Percentiles rank a stretch among this genome's conserved stretches.
These are phyloP conservation scores for Rhipidocladum racemiflorum DNA, from an alignment of 176 grass and related monocot genomes.

Conservation along the genomic window DNA sequence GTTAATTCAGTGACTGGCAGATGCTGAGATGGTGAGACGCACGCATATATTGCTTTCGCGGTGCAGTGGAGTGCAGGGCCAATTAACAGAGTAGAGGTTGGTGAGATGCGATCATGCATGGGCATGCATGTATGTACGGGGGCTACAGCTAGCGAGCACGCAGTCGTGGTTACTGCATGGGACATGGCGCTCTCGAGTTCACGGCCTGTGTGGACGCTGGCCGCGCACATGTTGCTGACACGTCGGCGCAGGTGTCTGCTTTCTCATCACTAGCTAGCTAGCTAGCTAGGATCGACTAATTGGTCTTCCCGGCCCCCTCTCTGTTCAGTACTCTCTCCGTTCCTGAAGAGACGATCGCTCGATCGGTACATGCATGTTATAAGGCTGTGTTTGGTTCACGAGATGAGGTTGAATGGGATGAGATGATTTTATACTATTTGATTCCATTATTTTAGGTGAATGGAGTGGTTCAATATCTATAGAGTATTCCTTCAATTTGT, in stretches of 20 bases:
- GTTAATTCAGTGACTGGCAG: neutral
- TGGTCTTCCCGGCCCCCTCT: no score
- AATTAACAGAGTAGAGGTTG: neutral
- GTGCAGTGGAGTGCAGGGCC: neutral
- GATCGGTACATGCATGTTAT: no score
- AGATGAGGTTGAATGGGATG: no score
- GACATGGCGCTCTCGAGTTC: neutral
- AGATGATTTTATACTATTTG: no score
- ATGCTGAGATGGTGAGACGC: no score
- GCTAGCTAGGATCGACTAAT: neutral
- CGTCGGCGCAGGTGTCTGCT: neutral
- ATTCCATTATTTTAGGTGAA: no score
- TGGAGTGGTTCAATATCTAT: no score
- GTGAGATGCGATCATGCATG: neutral
- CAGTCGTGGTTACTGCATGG: neutral
- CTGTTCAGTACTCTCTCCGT: no score
- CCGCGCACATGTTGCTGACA: conserved; percentile 2
- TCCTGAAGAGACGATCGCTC: no score
- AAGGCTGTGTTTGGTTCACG: no score
- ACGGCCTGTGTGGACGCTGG: neutral
- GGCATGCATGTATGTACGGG: neutral
- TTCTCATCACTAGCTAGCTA: neutral
- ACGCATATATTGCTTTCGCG: neutral
- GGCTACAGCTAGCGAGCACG: neutral
- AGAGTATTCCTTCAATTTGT: no score